phyloP scores from a whole-genome alignment of 148 eudicot genomes.

The Beta vulgaris region DNA sequence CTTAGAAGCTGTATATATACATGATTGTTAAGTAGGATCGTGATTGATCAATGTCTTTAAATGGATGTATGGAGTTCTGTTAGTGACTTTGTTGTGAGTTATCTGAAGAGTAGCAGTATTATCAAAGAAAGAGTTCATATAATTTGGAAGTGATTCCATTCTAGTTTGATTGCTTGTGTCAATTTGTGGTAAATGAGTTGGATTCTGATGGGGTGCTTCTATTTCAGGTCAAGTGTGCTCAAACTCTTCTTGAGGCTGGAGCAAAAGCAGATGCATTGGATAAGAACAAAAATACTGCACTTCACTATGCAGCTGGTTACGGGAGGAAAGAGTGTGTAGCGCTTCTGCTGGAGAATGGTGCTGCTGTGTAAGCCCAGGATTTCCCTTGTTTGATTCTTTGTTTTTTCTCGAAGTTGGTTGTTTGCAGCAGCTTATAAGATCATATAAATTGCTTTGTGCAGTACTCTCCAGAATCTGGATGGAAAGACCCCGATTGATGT shows the following conservation, averaged over 20 bases:
- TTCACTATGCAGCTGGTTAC: conserved; percentile 98
- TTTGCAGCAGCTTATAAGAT: conserved; percentile 9
- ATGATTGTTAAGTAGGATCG: not conserved
- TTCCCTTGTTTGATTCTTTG: not conserved
- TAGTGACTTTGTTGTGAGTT: not conserved
- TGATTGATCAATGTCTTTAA: not conserved
- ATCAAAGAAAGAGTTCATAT: not conserved
- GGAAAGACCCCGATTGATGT: conserved; percentile 96
- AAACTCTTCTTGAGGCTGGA: conserved; percentile 85
- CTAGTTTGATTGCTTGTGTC: not conserved
- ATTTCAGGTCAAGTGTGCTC: conserved; percentile 81
- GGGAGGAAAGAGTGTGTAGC: conserved; percentile 98
- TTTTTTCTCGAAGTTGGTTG: not conserved
- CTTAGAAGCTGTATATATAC: not conserved
- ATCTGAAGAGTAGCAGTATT: too few relatives aligned
- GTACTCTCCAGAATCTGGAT: conserved; percentile 91
- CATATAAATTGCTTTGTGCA: conserved; percentile 33
- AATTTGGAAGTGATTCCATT: not conserved
- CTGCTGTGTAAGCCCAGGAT: conserved; percentile 77
- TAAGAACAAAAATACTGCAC: conserved; percentile 98
- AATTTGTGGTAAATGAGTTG: not conserved
- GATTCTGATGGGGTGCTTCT: conserved; percentile 14
- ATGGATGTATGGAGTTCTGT: not conserved
- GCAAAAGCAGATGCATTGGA: conserved; percentile 93
- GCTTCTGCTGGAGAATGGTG: conserved; percentile 84